A percentile compares a stretch with the other conserved stretches of the same genome.
Evolutionary conservation across 768 basidiomycete genomes (phyloP).

Genomic region (Amanita polypyramis): DNA sequence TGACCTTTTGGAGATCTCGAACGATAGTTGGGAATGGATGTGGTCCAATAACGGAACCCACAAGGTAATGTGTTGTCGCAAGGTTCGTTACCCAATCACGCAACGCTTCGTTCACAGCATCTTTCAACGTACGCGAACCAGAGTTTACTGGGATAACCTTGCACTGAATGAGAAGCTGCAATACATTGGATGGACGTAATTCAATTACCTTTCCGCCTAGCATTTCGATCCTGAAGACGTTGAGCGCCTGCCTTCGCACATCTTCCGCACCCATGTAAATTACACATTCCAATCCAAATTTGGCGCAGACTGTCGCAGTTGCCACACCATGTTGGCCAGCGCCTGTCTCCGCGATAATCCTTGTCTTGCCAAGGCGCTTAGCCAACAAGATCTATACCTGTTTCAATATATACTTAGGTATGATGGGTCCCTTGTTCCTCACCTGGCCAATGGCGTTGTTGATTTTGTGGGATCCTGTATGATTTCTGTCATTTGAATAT

Average conservation of each 20-base stretch:
- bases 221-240: conserved; percentile 98
- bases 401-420: not conserved
- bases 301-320: conserved; percentile 95
- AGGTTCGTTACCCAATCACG: conserved; percentile 98
- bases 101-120: conserved; percentile 97
- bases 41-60: conserved; percentile 95
- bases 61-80: conserved; percentile 88
- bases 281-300: conserved; percentile 90
- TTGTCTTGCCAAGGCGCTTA: conserved; percentile 85
- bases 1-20: conserved; percentile 94
- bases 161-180: not conserved
- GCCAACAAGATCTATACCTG: conserved; percentile 75
- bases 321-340: conserved; percentile 99
- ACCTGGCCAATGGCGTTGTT: conserved; percentile 98
- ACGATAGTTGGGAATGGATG: conserved; percentile 99
- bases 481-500: conserved; percentile 49
- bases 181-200: not conserved
- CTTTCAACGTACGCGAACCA: conserved; percentile 92
- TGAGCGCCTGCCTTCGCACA: conserved; percentile 89
- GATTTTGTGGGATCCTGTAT: conserved; percentile 98
- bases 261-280: conserved; percentile 99
- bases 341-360: conserved; percentile 98
- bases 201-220: conserved; percentile 74
- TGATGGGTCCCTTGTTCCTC: not conserved
- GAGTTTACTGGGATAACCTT: conserved; percentile 91